Base-by-base conservation (phyloP, 2,329 filamentous ascomycete genomes). In the Ophiostoma quercus region DNA sequence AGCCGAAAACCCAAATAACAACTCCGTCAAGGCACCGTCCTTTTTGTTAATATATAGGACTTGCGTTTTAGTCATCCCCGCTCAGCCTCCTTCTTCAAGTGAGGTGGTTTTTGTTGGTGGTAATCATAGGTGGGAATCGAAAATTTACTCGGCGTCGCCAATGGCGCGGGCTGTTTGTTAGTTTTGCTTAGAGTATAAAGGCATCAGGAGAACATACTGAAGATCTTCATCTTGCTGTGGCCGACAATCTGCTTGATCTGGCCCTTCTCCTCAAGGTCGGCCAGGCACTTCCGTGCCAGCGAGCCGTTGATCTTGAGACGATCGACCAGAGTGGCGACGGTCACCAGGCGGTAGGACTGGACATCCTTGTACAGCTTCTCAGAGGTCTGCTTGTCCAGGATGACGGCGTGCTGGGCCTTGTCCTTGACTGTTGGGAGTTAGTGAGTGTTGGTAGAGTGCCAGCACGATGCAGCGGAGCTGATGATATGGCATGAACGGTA, bases 361-460 rank as follows among this genome's bases (percentile, higher is more conserved):
- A 99, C 96, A 89, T 99, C 95, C 88, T 99, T 99, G 88, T 97
- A 91, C 83, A 99, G 93, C 88, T 96, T 97, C 85, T 99, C 95
- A 77, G 91, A 91, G 81, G 91, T 97, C 84, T 87, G 81, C 90
- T 99, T 99, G 88, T 99, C 95, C 85, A 99, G 92, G 81, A 98
- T 88, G 84, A 99, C 95, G 84, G 92, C 92, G 89, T 99, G 95
- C 84, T 98, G 91, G 85, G 95, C 94, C 94, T 99, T 99, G 90
- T 99, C 95, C 95, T 99, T 99, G 88, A 99, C 95, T 79, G 73
- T 72, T 60, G 6, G 12, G 67, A 25, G 67, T 71, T 68, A 70
- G 71, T 43, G 57, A 25, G 9, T 34, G 51, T 34, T 34, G 16
- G n/a, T 22, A 57, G 1, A 14, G 51, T 57, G 51, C 51, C 51